phyloP scores from a whole-genome alignment of 2,329 filamentous ascomycete species.

The Aspergillus neotritici region DNA sequence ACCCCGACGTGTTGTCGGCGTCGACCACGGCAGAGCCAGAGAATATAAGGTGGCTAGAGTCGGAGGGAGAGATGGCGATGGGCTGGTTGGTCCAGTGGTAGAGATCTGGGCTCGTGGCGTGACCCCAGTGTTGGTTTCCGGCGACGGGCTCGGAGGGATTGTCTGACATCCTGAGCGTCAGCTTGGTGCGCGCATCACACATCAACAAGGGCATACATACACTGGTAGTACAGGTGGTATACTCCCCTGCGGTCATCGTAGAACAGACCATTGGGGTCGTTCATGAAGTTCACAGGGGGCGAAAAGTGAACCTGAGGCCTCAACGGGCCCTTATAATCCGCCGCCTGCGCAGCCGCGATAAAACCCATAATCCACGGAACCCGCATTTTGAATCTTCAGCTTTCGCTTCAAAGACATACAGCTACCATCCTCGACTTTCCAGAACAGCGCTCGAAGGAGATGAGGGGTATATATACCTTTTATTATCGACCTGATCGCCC shows the following conservation, averaged over 20 bases:
- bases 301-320: conserved; percentile 31
- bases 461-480: not conserved
- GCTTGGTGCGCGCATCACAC: not conserved
- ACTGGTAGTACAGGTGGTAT: conserved; percentile 64
- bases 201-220: conserved; percentile 23
- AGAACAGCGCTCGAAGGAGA: too few relatives aligned
- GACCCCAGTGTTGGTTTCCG: conserved; percentile 62
- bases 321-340: conserved; percentile 14
- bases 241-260: conserved; percentile 48
- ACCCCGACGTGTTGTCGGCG: conserved; percentile 58
- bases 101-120: conserved; percentile 57
- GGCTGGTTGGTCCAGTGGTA: conserved; percentile 62
- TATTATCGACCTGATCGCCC: too few relatives aligned
- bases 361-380: not conserved
- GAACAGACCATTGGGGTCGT: conserved; percentile 62
- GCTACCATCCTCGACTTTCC: too few relatives aligned
- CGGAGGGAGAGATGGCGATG: conserved; percentile 52
- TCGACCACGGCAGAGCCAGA: conserved; percentile 57
- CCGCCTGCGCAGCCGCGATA: conserved; percentile 1
- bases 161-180: conserved; percentile 33
- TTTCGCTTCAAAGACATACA: too few relatives aligned
- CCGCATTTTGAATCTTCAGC: not conserved
- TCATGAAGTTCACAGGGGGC: conserved; percentile 35
- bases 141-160: conserved; percentile 47
- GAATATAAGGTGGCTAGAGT: conserved; percentile 42